These are phyloP conservation scores for Thelephora terrestris DNA, from an alignment of 1,284 basidiomycete genomes.

Conservation along the genomic window DNA sequence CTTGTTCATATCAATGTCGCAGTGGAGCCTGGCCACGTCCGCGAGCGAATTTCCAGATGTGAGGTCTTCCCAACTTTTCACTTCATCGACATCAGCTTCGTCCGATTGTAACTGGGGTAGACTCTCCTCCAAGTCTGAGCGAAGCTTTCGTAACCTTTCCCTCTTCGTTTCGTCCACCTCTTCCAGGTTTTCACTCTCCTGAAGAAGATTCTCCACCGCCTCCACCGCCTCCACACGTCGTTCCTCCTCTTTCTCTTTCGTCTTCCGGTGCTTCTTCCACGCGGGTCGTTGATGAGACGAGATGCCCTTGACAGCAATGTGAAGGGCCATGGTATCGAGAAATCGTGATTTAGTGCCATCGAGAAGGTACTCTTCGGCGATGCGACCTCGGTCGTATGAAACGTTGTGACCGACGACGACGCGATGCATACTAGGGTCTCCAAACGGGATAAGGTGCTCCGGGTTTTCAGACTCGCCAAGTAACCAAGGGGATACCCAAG, in stretches of 20 bases:
- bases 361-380: slow-evolving; percentile 80
- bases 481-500: slow-evolving; percentile 93
- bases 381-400: slow-evolving; percentile 83
- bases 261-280: slow-evolving; percentile 80
- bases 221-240: slow-evolving; percentile 51
- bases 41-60: slow-evolving; percentile 89
- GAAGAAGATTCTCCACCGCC: slow-evolving; percentile 39
- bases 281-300: slow-evolving; percentile 91
- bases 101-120: slow-evolving; percentile 31
- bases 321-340: slow-evolving; percentile 92
- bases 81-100: slow-evolving; percentile 31
- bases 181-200: slow-evolving; percentile 33
- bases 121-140: slow-evolving; percentile 27
- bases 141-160: slow-evolving; percentile 21
- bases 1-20: slow-evolving; percentile 77
- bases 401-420: slow-evolving; percentile 93
- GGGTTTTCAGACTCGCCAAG: slow-evolving; percentile 56
- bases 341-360: slow-evolving; percentile 69
- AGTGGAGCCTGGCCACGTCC: slow-evolving; percentile 89
- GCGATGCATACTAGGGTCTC: slow-evolving; percentile 39
- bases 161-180: slow-evolving; percentile 24
- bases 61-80: slow-evolving; percentile 83
- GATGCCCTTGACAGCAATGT: slow-evolving; percentile 91
- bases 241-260: slow-evolving; percentile 40
- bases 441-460: slow-evolving; percentile 73